Evolutionary conservation across 1,139 yeast species (phyloP), one percentile per base, ranked within the genome.

Genomic region (Saccharomyces hybrid): DNA sequence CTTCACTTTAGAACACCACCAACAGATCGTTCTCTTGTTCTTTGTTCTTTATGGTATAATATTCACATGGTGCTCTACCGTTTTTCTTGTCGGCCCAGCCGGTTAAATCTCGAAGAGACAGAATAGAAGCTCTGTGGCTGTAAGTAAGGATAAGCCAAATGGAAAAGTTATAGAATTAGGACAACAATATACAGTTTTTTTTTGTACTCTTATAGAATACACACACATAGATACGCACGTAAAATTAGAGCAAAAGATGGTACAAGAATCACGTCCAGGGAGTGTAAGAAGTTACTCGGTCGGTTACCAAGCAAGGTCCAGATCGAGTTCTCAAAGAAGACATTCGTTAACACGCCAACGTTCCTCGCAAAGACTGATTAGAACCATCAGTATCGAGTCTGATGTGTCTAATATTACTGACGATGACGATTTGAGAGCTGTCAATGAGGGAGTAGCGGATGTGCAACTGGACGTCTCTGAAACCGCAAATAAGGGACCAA

Each of bases 291-390:
- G 44, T 38, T 38, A 38, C 11, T 38, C 44, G 26, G 44, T 38
- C n/a, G 44, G 44, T 11, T 38, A 38, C 19, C 44, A 38, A 16
- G 44, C 65, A 6, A 56, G 62, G 46, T 60, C 69, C 7, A 55
- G 58, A 7, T 58, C 66, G 4, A 52, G 57, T 16, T 64, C 67
- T 27, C 55, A 52, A 13, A 56, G 65, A 29, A 62, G 62, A 52
- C 64, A 65, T 11, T 62, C 70, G 3, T 49, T 67, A 28, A 62
- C 70, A 8, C 56, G 68, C 4, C 56, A 57, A 27, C 59, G 62
- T 46, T 63, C 69, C 9, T 63, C 70, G 6, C 68, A 63, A 38
- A 60, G 70, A 32, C 55, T 66, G 14, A 62, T 67, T 25, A 61
- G 65, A 19, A 65, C 69, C 5, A 67, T 68, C 34, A 64, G 66